These are phyloP conservation scores for Backusella tarrabulga DNA, from an alignment of 192 early-diverging fungal species.

Conservation along the genomic window DNA sequence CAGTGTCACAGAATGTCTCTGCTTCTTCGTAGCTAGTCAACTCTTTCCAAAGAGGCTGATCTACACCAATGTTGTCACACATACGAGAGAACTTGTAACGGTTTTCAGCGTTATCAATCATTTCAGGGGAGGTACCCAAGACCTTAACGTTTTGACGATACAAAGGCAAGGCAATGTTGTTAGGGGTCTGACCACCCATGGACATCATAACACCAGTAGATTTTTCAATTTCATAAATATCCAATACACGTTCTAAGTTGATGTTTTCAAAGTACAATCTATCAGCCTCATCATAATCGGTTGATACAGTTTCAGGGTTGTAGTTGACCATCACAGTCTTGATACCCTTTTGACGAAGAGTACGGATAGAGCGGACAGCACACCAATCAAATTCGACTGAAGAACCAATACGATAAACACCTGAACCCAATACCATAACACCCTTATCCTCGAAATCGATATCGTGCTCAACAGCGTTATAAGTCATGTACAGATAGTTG, in stretches of 20 bases:
- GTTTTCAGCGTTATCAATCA: conserved; percentile 97
- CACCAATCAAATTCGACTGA: conserved; percentile 99
- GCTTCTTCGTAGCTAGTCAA: conserved; percentile 88
- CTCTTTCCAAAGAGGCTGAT: conserved; percentile 98
- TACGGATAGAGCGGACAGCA: conserved; percentile 93
- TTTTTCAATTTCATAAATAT: conserved; percentile 94
- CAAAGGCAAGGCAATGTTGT: conserved; percentile 95
- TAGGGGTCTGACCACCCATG: conserved; percentile 96
- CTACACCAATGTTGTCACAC: conserved; percentile 94
- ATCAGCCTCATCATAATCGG: conserved; percentile 98
- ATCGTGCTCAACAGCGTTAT: conserved; percentile 94
- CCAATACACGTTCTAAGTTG: conserved; percentile 90
- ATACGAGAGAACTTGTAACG: conserved; percentile 98
- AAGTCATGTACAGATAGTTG: conserved; percentile 99
- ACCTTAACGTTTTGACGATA: conserved; percentile 91
- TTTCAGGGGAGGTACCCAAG: conserved; percentile 93
- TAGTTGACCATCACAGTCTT: conserved; percentile 99
- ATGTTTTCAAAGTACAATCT: conserved; percentile 96
- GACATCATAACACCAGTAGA: conserved; percentile 90
- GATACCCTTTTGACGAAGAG: conserved; percentile 78
- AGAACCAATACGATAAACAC: conserved; percentile 98
- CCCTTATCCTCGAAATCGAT: conserved; percentile 91
- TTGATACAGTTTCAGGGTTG: conserved; percentile 98
- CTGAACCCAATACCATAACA: conserved; percentile 94
- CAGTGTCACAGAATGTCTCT: conserved; percentile 81